Evolutionary conservation across 345 rosid species (phyloP).

Genomic region (Punica granatum): DNA sequence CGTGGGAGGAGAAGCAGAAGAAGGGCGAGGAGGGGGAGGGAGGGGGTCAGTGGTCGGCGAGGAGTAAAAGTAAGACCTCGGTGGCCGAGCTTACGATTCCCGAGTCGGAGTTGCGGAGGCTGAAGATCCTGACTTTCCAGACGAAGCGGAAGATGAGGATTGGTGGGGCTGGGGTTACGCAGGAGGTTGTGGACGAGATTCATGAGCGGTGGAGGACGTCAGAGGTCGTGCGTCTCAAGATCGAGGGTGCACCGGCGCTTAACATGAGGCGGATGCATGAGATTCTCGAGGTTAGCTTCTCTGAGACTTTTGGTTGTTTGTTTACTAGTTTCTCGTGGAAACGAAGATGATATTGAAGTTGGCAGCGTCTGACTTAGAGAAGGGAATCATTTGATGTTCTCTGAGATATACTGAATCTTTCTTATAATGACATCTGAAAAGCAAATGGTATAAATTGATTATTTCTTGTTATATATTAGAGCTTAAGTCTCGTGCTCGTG

Average conservation of each 20-base stretch:
- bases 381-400: background rate
- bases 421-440: background rate
- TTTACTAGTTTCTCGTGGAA: background rate
- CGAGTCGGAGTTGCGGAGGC: conserved; percentile 59
- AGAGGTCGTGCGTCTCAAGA: conserved; percentile 77
- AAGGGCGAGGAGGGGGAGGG: conserved; percentile 33
- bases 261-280: conserved; percentile 92
- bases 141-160: conserved; percentile 54
- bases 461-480: background rate
- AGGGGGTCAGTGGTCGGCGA: conserved; percentile 42
- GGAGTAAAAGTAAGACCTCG: conserved; percentile 50
- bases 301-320: background rate
- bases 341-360: background rate
- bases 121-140: conserved; percentile 65
- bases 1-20: conserved; percentile 68
- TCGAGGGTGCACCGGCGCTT: conserved; percentile 79
- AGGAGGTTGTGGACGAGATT: conserved; percentile 62
- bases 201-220: conserved; percentile 67
- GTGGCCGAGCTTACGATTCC: conserved; percentile 76
- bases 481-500: background rate
- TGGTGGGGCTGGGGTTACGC: conserved; percentile 61
- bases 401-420: background rate
- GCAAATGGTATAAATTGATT: background rate
- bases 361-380: background rate
- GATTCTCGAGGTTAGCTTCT: conserved; percentile 71